Base-by-base conservation (phyloP, 2,329 filamentous ascomycete genomes). In the Neofusicoccum kwambonambiense region DNA sequence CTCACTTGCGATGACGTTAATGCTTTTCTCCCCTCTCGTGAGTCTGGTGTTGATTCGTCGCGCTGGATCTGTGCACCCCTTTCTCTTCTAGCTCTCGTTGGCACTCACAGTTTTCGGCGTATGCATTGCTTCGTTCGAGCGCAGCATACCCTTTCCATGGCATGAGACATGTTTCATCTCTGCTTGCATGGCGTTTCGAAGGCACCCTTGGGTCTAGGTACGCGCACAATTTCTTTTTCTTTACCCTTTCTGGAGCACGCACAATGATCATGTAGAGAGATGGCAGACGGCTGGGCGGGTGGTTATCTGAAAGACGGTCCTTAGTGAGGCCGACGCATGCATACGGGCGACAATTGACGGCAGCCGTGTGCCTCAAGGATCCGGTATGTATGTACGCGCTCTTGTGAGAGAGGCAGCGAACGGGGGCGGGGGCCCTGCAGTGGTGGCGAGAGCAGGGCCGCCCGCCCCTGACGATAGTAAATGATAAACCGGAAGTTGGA, bases 111-210 rank as follows among this genome's bases (percentile, higher is more conserved):
- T 64, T 58, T 70, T 69, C 66, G 69, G 67, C 70, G 68, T 71
- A 69, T 70, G 71, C 71, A 70, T 67, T 67, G 64, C 66, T 67
- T 49, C 71, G 71, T 72, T 73, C 68, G 71, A 70, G 69, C 69
- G 72, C 71, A 71, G 72, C 75, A 76, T 77, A 76, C 73, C 71
- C 66, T 76, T 65, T 73, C 69, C 71, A 74, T 73, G 69, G 70
- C 70, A 71, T 70, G 68, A 69, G 66, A 75, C 41, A 54, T 7
- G 51, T 54, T 64, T 57, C 37, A 13, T 57, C 51, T 47, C 62
- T 64, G 62, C 51, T 57, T 41, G 62, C 62, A 64, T 64, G 62
- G 51, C 44, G 52, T 62, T 54, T 57, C 51, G 42, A 49, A 45
- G 62, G 62, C 45, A 47, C 31, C 39, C 62, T 57, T 45, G 52